Base-by-base conservation (phyloP, 257 asterid genomes). In the Datura wrightii region DNA sequence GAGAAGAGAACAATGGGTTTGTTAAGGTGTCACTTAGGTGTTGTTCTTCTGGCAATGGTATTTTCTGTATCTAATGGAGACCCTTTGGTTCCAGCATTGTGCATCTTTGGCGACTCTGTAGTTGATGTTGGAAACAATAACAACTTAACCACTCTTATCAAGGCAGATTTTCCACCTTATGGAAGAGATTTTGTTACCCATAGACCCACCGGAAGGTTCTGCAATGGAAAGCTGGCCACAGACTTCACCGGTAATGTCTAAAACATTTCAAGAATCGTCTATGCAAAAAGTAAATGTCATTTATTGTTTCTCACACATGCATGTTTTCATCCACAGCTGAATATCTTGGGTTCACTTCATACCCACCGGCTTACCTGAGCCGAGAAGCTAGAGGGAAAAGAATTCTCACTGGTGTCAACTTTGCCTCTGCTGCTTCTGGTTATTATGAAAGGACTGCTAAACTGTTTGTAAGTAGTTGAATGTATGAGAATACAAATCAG, bases 361-460 rank as follows among this genome's bases (percentile, higher is more conserved):
- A 94, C 82, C 97, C 97, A 4, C 99, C 98, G 0, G 92, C 98
- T 46, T 96, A 92, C 89, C 92, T 94, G 19, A 89, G 97, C 88
- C 85, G 82, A 82, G 96, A 92, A 34, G 97, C 95, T 41, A 74
- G 31, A 58, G 96, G 97, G 82, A 82, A 55, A 48, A 89, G 80
- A 62, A 91, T 92, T 53, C 91, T 93, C 42, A 86, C 85, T 5
- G 98, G 98, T 11, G 94, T 82, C 85, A 95, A 96, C 89, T 94
- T 96, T 54, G 98, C 97, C 7, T 96, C 99, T 4, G 97, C 98
- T 69, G 96, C 98, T 83, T 94, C 99, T 37, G 99, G 98, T 48
- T 94, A 96, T 85, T 94, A 89, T 36, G 97, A 94, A 62, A 60
- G 84, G 79, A 96, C 99, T 11, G 92, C 97, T 11, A 87, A 86